phyloP scores from a whole-genome alignment of 495 filamentous ascomycete genomes.

The Talaromyces borbonicus region DNA sequence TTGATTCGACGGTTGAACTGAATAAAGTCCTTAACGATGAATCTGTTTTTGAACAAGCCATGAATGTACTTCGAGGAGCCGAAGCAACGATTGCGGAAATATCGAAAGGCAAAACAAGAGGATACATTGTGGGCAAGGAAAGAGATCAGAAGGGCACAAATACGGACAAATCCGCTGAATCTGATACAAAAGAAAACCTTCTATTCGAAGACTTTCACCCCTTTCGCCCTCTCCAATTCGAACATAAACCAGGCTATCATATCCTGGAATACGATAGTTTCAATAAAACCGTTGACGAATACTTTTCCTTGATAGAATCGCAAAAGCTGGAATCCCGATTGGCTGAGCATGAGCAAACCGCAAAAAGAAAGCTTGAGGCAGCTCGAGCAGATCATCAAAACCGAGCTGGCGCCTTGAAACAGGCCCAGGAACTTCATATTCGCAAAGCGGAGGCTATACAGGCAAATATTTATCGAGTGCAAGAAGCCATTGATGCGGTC shows the following conservation, averaged over 20 bases:
- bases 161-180: constrained; percentile 18
- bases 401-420: constrained; percentile 70
- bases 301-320: constrained; percentile 91
- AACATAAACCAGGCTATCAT: constrained; percentile 47
- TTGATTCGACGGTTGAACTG: constrained; percentile 55
- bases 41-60: constrained; percentile 49
- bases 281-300: constrained; percentile 90
- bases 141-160: constrained; percentile 21
- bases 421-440: constrained; percentile 70
- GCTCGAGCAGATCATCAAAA: constrained; percentile 74
- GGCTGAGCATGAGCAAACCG: constrained; percentile 68
- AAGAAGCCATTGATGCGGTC: constrained; percentile 84
- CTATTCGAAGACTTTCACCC: constrained; percentile 95
- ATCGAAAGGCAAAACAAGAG: constrained; percentile 27
- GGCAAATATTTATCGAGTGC: constrained; percentile 77
- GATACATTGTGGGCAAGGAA: constrained; percentile 83
- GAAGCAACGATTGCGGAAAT: constrained; percentile 36
- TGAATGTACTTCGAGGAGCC: constrained; percentile 58
- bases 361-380: constrained; percentile 71
- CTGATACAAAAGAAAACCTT: constrained; percentile 36
- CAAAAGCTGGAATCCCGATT: constrained; percentile 82
- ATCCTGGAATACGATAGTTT: constrained; percentile 72
- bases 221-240: constrained; percentile 78
- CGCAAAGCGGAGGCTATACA: constrained; percentile 85
- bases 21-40: constrained; percentile 60